Evolutionary conservation across 495 filamentous ascomycete genomes (phyloP).

Genomic region (Daldinia childiae): DNA sequence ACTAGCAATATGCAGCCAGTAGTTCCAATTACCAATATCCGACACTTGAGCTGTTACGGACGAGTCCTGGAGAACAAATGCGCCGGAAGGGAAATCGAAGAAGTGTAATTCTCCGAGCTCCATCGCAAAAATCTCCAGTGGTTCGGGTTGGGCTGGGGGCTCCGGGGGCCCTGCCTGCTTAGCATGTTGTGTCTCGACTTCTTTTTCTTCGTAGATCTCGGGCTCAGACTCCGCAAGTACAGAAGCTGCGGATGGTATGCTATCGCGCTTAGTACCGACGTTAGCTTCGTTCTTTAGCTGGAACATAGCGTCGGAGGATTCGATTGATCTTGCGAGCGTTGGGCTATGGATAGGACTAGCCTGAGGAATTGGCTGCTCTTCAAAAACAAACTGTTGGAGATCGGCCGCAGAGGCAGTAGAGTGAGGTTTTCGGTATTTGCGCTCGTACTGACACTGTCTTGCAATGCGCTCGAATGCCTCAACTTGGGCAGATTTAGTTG

Average conservation of each 20-base stretch:
- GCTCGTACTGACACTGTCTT: conserved; percentile 94
- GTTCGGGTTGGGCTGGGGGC: conserved; percentile 71
- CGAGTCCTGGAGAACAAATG: conserved; percentile 83
- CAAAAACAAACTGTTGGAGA: conserved; percentile 81
- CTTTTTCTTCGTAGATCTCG: conserved; percentile 24
- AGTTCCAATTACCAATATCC: conserved; percentile 91
- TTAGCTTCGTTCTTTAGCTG: conserved; percentile 51
- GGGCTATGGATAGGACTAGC: conserved; percentile 82
- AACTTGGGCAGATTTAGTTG: conserved; percentile 73
- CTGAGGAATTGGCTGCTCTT: conserved; percentile 80
- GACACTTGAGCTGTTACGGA: conserved; percentile 80
- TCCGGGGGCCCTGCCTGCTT: conserved; percentile 53
- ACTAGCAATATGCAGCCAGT: conserved; percentile 91
- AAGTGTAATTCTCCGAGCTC: conserved; percentile 88
- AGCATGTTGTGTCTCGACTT: conserved; percentile 30
- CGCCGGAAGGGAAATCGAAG: conserved; percentile 85
- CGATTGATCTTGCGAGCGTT: conserved; percentile 58
- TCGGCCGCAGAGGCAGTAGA: conserved; percentile 84
- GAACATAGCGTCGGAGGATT: conserved; percentile 58
- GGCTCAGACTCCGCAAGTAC: conserved; percentile 24
- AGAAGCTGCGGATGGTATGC: conserved; percentile 19
- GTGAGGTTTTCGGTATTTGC: conserved; percentile 83
- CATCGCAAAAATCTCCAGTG: conserved; percentile 74
- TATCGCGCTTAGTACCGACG: conserved; percentile 46
- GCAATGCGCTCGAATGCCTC: conserved; percentile 84